Conservation (phyloP, 2,329 filamentous ascomycete genomes). For the Cladosporium sp. region DNA sequence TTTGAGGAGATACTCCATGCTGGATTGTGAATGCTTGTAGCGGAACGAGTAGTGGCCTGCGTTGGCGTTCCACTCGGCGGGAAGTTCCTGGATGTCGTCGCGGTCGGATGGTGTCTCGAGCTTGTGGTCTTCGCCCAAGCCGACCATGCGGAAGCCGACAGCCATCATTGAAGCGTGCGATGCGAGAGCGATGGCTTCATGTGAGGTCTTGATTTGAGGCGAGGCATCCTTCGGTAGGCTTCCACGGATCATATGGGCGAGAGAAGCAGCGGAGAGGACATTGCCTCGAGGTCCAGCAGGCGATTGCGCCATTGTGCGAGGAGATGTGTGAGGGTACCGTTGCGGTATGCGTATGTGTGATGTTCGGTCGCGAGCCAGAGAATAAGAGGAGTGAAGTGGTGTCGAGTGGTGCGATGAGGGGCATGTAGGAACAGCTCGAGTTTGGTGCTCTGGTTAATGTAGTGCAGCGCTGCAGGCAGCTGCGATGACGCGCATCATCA, state of each 20-base stretch:
- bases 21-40: conserved; percentile 82
- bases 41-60: conserved; percentile 75
- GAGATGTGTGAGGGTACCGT: neutral
- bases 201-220: conserved; percentile 63
- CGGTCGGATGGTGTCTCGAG: conserved; percentile 46
- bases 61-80: conserved; percentile 76
- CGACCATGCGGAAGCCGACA: conserved; percentile 77
- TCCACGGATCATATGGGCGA: conserved; percentile 47
- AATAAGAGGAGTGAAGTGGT: neutral
- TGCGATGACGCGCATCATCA: conserved; percentile 9
- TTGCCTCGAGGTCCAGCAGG: conserved; percentile 36
- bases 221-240: conserved; percentile 44
- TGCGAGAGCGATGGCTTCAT: conserved; percentile 82
- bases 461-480: conserved; percentile 12
- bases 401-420: conserved; percentile 4
- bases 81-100: conserved; percentile 63
- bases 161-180: conserved; percentile 80
- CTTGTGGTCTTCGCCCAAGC: conserved; percentile 79
- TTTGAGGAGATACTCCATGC: conserved; percentile 81
- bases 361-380: neutral
- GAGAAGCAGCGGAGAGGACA: conserved; percentile 46
- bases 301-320: conserved; percentile 7
- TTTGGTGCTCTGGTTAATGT: conserved; percentile 4
- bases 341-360: neutral
- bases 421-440: neutral